Base-by-base conservation (phyloP, 805 yeast species). In the Pichia rugopelliculosa region DNA sequence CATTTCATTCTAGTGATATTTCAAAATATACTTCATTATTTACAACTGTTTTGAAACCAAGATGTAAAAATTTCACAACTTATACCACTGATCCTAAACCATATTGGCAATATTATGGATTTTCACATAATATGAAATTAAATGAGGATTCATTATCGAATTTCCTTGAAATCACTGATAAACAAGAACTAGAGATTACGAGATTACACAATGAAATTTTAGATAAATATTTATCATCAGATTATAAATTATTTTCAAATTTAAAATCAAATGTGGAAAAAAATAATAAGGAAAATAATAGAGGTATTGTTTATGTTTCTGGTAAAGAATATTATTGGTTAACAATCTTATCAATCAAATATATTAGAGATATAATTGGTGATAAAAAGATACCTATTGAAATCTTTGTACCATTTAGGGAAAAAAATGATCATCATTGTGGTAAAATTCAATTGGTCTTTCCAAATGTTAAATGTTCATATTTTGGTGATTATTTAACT, bases 381-480 rank as follows among this genome's bases (percentile, higher is more conserved):
- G 68, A 64, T 46, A 45, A 46, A 20, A 52, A 47, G 18, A 53
- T 48, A 4, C 80, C 80, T 18, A 70, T 76, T 26, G 81, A 77
- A 56, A 57, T 77, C 7, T 77, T 76, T 52, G 66, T 76, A 12
- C 74, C 81, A 0, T 41, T 44, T 22, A 57, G 66, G 11, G 76
- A 74, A 27, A 71, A 71, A 51, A 73, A 73, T 49, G 59, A 58
- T 30, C 65, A 72, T 4, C 70, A 72, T 50, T 76, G 81, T 60
- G 72, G 74, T 46, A 59, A 58, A 36, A 58, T 66, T 12, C 47
- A 67, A 33, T 70, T 75, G 10, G 61, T 63, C 27, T 74, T 64
- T 53, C 23, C 51, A 4, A 54, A 58, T 36, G 66, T 74, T 44
- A 58, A 67, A 33, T 77, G 82, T 62, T 71, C 72, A 45, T 65